Conservation (phyloP, 176 grass and related monocot genomes). For the Triticum monococcum region DNA sequence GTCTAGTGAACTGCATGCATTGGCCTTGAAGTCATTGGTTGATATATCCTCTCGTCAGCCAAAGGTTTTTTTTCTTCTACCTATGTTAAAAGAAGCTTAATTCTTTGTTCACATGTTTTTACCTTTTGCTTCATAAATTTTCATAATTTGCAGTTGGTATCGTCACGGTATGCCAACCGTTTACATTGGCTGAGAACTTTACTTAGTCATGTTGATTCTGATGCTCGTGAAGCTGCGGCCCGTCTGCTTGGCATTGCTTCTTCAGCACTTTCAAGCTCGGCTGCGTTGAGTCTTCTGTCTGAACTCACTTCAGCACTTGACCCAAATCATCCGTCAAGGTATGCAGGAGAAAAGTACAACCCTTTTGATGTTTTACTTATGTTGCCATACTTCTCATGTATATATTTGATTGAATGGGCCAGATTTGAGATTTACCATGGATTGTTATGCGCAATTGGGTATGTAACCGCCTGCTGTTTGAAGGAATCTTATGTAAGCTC, state of each 20-base stretch:
- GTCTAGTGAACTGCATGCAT: constrained; percentile 76
- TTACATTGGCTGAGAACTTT: constrained; percentile 69
- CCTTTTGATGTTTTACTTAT: background rate
- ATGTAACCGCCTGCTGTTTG: constrained; percentile 70
- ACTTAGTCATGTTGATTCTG: constrained; percentile 82
- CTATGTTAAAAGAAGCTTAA: constrained; percentile 11
- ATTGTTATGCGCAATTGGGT: constrained; percentile 74
- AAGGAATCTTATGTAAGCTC: constrained; percentile 71
- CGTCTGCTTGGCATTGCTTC: constrained; percentile 73
- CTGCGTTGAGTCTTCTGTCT: constrained; percentile 58
- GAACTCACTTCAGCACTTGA: constrained; percentile 62
- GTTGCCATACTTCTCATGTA: constrained; percentile 21
- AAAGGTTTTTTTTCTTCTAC: constrained; percentile 50
- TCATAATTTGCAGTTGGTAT: constrained; percentile 61
- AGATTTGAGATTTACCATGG: constrained; percentile 95
- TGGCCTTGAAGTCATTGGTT: constrained; percentile 87
- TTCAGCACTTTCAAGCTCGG: constrained; percentile 66
- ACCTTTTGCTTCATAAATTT: background rate
- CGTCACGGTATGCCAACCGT: constrained; percentile 62
- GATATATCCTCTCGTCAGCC: constrained; percentile 70
- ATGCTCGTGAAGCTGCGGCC: constrained; percentile 81
- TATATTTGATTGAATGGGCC: constrained; percentile 42
- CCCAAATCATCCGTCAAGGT: constrained; percentile 64
- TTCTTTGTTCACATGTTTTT: constrained; percentile 29
- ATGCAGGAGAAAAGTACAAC: constrained; percentile 18